These are phyloP conservation scores for Mycena metata DNA, from an alignment of 768 basidiomycete species.

Conservation along the genomic window DNA sequence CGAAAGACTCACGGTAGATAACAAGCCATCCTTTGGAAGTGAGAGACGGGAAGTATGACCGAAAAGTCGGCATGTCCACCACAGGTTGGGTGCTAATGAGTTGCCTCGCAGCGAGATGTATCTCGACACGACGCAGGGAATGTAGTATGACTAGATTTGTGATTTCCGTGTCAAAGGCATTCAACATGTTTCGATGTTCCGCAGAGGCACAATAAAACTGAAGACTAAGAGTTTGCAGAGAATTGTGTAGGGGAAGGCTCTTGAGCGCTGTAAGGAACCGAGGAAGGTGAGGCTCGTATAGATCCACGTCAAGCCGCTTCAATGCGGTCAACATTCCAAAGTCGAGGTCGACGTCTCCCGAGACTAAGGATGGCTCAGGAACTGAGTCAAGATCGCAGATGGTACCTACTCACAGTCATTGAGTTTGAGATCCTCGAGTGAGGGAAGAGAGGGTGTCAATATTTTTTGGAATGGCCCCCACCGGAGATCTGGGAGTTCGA, in stretches of 20 bases:
- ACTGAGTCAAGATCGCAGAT: not conserved
- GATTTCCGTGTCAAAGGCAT: not conserved
- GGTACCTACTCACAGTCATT: not conserved
- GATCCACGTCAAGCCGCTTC: not conserved
- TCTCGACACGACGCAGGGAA: constrained; percentile 8
- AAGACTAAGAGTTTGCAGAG: not conserved
- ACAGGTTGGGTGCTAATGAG: not conserved
- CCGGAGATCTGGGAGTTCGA: not conserved
- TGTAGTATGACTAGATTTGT: not conserved
- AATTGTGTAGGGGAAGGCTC: not conserved
- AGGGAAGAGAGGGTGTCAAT: not conserved
- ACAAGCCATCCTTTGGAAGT: not conserved
- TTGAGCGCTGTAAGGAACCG: not conserved
- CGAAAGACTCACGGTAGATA: not conserved
- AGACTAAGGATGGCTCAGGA: not conserved
- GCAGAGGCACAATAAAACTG: not conserved
- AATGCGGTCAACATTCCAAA: not conserved
- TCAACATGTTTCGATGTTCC: not conserved
- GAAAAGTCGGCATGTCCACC: not conserved
- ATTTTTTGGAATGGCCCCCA: not conserved
- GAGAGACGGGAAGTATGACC: not conserved
- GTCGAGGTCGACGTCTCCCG: not conserved
- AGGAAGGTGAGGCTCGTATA: not conserved
- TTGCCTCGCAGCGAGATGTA: not conserved
- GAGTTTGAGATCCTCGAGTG: constrained; percentile 5